Evolutionary conservation across 148 eudicot species (phyloP), one percentile per base, ranked within the genome.

Genomic region (Silene uniflora): DNA sequence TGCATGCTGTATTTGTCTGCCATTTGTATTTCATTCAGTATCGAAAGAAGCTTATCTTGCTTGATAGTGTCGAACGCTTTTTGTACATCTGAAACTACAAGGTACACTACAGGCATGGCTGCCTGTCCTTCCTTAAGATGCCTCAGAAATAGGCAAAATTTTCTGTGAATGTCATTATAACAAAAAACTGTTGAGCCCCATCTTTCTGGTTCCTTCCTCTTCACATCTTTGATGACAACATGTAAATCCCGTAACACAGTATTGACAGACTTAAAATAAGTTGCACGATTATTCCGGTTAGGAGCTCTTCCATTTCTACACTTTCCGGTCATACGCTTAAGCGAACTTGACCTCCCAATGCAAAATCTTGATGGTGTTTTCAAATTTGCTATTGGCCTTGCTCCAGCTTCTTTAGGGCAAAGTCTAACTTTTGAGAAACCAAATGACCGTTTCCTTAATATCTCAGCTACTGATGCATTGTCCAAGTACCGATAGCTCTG

Each of bases 21-120:
- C 75, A 76, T 62, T 63, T 87, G 65, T 32, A 88, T 75, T 77
- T 87, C 96, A 72, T 90, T 72, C 81, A 95, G 72, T 67, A 95
- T 85, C 16, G 79, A 71, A 29, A 92, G 92, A 82, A 92, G 82
- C 88, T 86, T 92, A 79, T 87, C 90, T 73, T 95, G 98, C 58
- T 86, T 66, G 35, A 95, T 79, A 71, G 97, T 89, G 80, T 95
- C 98, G 85, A 87, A 95, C 75, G 98, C 98, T 82, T 88, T 95
- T 47, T 83, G 78, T 46, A 92, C 97, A 84, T 95, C 97, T 85
- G 97, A 76, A 63, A 90, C 90, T 23, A 92, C 90, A 77, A 95
- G 84, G 77, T 78, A 92, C 21, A 89, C 80, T 19, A 44, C 49
- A 79, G 96, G 92, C 76, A 85, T 78, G 47, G 22, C 73, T 62